A percentile compares a stretch with the other conserved stretches of the same genome.
Evolutionary conservation across 805 yeast genomes (phyloP).

Genomic region (Ogataea ganodermae): DNA sequence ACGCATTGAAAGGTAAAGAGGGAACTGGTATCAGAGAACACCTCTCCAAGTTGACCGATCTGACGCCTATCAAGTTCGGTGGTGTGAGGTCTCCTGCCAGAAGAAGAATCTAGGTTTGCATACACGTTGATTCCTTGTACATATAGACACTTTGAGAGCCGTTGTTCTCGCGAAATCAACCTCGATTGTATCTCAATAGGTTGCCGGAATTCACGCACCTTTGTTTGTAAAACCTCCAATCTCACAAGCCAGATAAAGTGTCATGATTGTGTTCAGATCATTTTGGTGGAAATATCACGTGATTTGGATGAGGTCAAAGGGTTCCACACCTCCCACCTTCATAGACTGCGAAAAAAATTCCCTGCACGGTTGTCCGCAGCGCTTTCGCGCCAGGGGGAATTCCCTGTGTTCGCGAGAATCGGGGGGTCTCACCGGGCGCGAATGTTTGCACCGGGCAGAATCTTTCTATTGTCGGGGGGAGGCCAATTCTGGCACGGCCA

Average conservation of each 20-base stretch:
- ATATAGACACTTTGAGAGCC: neutral
- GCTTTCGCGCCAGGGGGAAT: neutral
- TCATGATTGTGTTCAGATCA: too few species aligned
- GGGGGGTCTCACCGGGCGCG: neutral
- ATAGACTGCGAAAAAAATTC: slow-evolving; percentile 2
- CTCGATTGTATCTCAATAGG: too few species aligned
- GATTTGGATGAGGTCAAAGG: neutral
- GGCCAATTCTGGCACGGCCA: too few species aligned
- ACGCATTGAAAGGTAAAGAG: slow-evolving; percentile 86
- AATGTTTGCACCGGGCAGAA: neutral
- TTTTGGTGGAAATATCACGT: neutral
- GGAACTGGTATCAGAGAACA: slow-evolving; percentile 69
- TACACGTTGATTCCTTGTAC: slow-evolving; percentile 4
- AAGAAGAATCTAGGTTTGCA: slow-evolving; percentile 55
- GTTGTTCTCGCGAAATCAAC: too few species aligned
- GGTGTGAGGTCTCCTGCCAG: slow-evolving; percentile 84
- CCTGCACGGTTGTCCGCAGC: neutral
- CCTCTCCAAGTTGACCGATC: slow-evolving; percentile 72
- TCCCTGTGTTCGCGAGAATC: neutral
- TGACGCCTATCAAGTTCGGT: slow-evolving; percentile 85
- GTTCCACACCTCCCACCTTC: slow-evolving; percentile 4
- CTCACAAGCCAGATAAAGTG: too few species aligned
- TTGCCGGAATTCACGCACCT: too few species aligned
- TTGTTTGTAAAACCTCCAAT: too few species aligned
- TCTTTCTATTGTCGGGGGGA: too few species aligned